Evolutionary conservation across 495 filamentous ascomycete species (phyloP), one percentile per base, ranked within the genome.

Genomic region (Aspergillus egyptiacus): DNA sequence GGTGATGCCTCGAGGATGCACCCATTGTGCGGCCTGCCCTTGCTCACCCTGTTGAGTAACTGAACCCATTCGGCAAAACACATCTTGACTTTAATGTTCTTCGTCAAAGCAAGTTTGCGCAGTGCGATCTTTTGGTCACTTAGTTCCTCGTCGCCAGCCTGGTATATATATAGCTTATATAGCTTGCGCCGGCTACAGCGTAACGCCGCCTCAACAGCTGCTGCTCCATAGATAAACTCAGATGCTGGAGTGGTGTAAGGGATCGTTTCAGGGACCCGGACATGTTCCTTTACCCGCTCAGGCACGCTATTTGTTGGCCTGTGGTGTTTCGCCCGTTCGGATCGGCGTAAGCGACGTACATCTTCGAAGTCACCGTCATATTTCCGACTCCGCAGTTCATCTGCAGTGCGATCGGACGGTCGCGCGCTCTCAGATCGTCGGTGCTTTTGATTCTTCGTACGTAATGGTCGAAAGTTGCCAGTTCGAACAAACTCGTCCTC

Each of bases 1-100:
- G 85, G 86, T 0, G 90, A 95, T 18, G 84, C 83, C 66, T 98
- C 93, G 20, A 98, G 77, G 31, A 97, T 71, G 59, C 83, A 89
- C 45, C 91, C 81, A 64, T 96, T 98, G 62, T 98, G 93, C 25
- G 91, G 88, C 46, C 93, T 76, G n/a, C 82, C 81, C 13, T 68
- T 72, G 53, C 82, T 83, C 83, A 94, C 86, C 64, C 86, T 91
- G 61, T 95, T 86, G 64, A 98, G 70, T 18, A 91, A 59, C 0
- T 76, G 72, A 25, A 84, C 62, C 68, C 74, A 76, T 3, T 76
- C 79, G 6, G 59, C 70, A 51, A 72, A 72, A 7, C 69, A 71
- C 47, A 83, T 64, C 17, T 80, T 71, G 10, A 78, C 68, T 6
- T 67, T 54, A 20, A 96, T 64, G 24, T 73, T 65, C 42, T 73